Base-by-base conservation (phyloP, 257 asterid genomes). In the Catharanthus roseus region DNA sequence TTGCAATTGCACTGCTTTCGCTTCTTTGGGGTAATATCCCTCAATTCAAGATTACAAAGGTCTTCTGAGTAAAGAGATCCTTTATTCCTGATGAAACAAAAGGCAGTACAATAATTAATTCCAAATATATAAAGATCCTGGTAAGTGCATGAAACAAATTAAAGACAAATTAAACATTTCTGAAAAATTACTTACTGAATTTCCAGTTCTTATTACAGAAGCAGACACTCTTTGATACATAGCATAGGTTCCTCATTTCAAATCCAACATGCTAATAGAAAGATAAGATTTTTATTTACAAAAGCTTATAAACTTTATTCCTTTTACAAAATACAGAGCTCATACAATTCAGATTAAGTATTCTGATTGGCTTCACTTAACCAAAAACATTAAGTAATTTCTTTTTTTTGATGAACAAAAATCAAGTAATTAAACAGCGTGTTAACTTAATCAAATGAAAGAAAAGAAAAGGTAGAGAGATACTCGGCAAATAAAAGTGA, bases 1-100 rank as follows among this genome's bases (percentile, higher is more conserved):
- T 78, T 88, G 74, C 97, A 90, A 64, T 78, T 88, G 78, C 97
- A 90, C 65, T 82, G 89, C 82, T 88, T 88, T 83, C 73, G 85
- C 79, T 84, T 90, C 84, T 84, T 88, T 18, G 91, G 96, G 73
- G 89, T 85, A 73, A 81, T 78, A 51, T 86, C 84, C 67, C 70
- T 84, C 69, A 60, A 74, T 36, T 77, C 68, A 57, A 42, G 55
- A 65, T 62, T 75, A 60, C 57, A 42, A 67, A 73, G 76, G 39
- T 78, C 81, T 65, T 79, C 82, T 33, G 80, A 50, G 90, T 85
- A 3, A 38, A 38, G 42, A 39, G 87, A 77, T 67, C 69, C 88
- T 53, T 41, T 26, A 62, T 69, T 75, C 80, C 95, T 87, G 86
- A 67, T 71, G 70, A 68, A 28, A 68, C 31, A 55, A 54, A 61